Percentiles rank a stretch among this genome's conserved stretches.
Evolutionary conservation across 176 grass and related monocot species (phyloP).

Genomic region (Zizania latifolia): DNA sequence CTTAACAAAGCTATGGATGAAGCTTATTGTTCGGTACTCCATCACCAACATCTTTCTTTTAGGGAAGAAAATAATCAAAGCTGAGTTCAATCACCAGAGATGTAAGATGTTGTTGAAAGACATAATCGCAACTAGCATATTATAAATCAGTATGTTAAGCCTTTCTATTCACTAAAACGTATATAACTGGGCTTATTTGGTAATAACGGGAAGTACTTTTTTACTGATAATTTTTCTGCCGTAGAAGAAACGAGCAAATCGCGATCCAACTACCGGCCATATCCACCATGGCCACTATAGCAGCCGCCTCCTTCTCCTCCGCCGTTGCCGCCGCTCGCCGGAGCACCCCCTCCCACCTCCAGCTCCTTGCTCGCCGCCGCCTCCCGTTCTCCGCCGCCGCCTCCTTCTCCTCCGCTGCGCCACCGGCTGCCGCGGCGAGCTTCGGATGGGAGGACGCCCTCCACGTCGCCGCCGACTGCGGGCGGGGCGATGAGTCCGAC

Average conservation of each 20-base stretch:
- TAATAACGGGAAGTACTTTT: too few species aligned
- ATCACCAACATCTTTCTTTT: too few species aligned
- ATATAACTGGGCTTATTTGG: too few species aligned
- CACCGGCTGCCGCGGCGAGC: slow-evolving; percentile 2
- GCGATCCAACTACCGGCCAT: background rate
- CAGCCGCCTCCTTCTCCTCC: background rate
- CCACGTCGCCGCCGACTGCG: slow-evolving; percentile 25
- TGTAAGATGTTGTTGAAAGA: too few species aligned
- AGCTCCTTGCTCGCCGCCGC: slow-evolving; percentile 1
- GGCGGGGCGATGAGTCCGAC: slow-evolving; percentile 36
- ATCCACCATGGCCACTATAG: slow-evolving; percentile 1
- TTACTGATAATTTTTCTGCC: too few species aligned
- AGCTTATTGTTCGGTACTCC: too few species aligned
- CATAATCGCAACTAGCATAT: too few species aligned
- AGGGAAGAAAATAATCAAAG: too few species aligned
- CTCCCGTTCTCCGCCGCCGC: slow-evolving; percentile 10
- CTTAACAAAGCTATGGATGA: too few species aligned
- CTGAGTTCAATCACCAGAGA: too few species aligned
- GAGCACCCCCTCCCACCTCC: background rate
- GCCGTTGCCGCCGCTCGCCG: slow-evolving; percentile 2
- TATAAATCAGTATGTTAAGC: too few species aligned
- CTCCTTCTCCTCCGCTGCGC: background rate
- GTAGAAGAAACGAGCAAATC: background rate
- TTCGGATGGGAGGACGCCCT: slow-evolving; percentile 69
- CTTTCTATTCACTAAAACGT: too few species aligned